These are phyloP conservation scores for Aechmea fasciata DNA, from an alignment of 176 grass and related monocot species.

Conservation along the genomic window DNA sequence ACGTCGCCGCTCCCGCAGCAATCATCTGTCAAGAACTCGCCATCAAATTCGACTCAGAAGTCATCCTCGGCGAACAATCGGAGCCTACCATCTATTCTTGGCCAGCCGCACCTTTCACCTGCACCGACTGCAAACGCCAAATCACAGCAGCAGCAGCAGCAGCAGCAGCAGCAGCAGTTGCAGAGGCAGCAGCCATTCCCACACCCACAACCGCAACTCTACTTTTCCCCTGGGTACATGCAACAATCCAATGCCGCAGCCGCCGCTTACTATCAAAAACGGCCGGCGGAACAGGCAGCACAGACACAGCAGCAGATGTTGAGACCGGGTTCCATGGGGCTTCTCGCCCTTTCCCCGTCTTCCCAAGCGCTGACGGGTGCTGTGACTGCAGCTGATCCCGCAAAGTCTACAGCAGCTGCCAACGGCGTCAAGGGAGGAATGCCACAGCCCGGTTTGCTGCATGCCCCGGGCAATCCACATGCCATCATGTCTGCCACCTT, in stretches of 20 bases:
- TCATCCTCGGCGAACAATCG: conserved; percentile 30
- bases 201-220: conserved; percentile 49
- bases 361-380: conserved; percentile 13
- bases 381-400: conserved; percentile 14
- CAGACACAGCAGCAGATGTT: conserved; percentile 41
- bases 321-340: conserved; percentile 9
- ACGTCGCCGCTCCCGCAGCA: conserved; percentile 46
- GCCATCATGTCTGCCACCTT: conserved; percentile 40
- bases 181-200: conserved; percentile 37
- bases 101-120: conserved; percentile 40
- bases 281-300: conserved; percentile 29
- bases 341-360: conserved; percentile 20
- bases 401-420: conserved; percentile 28
- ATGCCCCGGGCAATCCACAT: conserved; percentile 23
- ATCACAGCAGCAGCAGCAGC: conserved; percentile 43
- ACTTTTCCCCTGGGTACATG: conserved; percentile 41
- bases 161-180: conserved; percentile 36
- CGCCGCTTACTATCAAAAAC: conserved; percentile 48
- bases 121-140: conserved; percentile 42
- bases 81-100: conserved; percentile 63
- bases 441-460: conserved; percentile 32
- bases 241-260: conserved; percentile 25
- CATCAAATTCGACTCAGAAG: conserved; percentile 48
- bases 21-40: conserved; percentile 46
- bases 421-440: conserved; percentile 20